A percentile compares a stretch with the other conserved stretches of the same genome.
Conservation (phyloP, 306 rosid species). For the Argentina anserina region DNA sequence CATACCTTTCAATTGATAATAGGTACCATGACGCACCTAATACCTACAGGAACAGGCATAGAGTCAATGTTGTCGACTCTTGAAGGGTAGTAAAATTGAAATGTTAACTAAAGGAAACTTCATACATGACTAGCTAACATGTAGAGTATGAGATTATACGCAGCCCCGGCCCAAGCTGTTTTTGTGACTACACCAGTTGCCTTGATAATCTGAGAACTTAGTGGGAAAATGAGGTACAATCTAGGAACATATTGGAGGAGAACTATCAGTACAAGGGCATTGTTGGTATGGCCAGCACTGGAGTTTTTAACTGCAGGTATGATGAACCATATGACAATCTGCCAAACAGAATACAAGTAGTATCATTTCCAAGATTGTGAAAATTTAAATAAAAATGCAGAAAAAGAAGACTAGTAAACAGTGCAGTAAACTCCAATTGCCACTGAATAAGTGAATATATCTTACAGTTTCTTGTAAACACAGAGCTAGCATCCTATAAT, state of each 20-base stretch:
- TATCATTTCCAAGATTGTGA: constrained; percentile 19
- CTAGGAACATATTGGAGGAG: constrained; percentile 82
- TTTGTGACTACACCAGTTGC: constrained; percentile 84
- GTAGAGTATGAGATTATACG: constrained; percentile 82
- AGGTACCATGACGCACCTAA: constrained; percentile 92
- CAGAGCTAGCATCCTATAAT: neutral
- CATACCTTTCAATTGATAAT: constrained; percentile 71
- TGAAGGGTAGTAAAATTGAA: neutral
- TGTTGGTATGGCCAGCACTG: constrained; percentile 67
- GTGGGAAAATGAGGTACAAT: constrained; percentile 77
- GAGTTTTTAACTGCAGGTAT: constrained; percentile 80
- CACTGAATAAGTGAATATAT: neutral
- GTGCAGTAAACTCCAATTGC: constrained; percentile 2
- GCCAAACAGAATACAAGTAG: constrained; percentile 27
- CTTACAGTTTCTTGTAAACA: neutral
- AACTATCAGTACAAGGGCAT: constrained; percentile 71
- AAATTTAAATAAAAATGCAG: neutral
- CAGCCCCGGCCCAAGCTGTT: constrained; percentile 99
- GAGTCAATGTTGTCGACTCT: neutral
- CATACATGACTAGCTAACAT: constrained; percentile 96
- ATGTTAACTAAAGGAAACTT: constrained; percentile 10
- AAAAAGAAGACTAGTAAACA: neutral
- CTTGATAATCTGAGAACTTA: constrained; percentile 83
- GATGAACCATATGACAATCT: constrained; percentile 88
- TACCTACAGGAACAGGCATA: constrained; percentile 43